Base-by-base conservation (phyloP, 208 protist genomes). In the Phytomonas sp. region DNA sequence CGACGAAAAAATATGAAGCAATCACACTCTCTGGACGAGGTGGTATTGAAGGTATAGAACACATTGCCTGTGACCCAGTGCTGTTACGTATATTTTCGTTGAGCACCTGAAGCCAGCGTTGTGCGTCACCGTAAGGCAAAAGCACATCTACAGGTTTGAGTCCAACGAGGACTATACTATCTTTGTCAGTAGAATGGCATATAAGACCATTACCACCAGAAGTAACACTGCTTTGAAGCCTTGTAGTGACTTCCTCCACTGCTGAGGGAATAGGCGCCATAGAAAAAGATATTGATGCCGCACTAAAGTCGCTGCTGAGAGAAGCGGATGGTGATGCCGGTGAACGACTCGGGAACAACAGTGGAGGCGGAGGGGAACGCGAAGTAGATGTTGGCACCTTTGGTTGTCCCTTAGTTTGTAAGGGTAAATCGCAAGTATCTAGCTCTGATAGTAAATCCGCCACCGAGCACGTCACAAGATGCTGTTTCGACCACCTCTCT, bases 401-500 rank as follows among this genome's bases (percentile, higher is more conserved):
- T 26, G 0, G 16, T 56, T 16, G 5, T 26, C 7, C 45, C 45
- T 56, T 11, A 56, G 19, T 26, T 56, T 56, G 8, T 12, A 56
- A 56, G 7, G 16, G 45, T 26, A 56, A 4, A 56, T 56, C 45
- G 7, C 45, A 56, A 56, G 45, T 56, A 56, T 56, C 23, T 7
- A 56, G 45, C 19, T 56, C 45, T 0, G 19, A 8, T 26, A 56
- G 45, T 26, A 56, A 7, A 56, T 56, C 45, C 45, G 45, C 45
- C 19, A 5, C 0, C 16, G 45, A 56, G 16, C 45, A 56, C 2
- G 45, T 26, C 45, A 56, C 16, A 56, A 56, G 45, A 56, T 56
- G 45, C 23, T 56, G 45, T 26, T 23, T 56, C 70, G 77, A 64
- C 75, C 74, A 86, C 73, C 68, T 66, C 73, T 74, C 75, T 69